phyloP scores from a whole-genome alignment of 2,329 filamentous ascomycete genomes.

The Fusarium veterinarium region DNA sequence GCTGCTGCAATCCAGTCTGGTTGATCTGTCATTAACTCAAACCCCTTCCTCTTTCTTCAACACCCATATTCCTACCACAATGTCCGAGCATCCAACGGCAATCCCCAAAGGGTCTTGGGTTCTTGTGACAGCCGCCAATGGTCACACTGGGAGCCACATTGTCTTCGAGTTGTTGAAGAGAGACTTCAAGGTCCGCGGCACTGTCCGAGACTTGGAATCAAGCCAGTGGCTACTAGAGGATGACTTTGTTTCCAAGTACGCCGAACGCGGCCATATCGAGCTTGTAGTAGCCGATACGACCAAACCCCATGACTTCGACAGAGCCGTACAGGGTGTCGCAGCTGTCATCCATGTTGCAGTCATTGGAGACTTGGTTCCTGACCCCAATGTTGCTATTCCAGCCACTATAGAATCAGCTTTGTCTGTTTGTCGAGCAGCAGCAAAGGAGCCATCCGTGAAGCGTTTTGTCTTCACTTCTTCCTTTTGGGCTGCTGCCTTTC shows the following conservation, averaged over 20 bases:
- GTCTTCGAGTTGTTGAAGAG: conserved; percentile 25
- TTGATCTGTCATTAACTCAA: fast-evolving
- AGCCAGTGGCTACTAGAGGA: conserved; percentile 29
- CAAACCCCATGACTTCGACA: conserved; percentile 24
- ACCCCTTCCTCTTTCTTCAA: fast-evolving
- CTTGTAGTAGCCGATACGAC: conserved; percentile 26
- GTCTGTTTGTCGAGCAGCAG: conserved; percentile 25
- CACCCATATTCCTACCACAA: background rate
- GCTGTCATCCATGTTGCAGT: conserved; percentile 34
- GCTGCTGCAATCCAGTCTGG: background rate
- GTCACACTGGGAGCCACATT: conserved; percentile 29
- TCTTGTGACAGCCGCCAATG: conserved; percentile 32
- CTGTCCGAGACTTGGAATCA: conserved; percentile 19
- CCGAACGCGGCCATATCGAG: conserved; percentile 10
- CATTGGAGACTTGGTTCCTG: conserved; percentile 17
- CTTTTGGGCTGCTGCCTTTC: conserved; percentile 31
- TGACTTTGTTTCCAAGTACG: background rate
- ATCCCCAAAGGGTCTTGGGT: conserved; percentile 31
- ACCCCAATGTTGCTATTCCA: conserved; percentile 30
- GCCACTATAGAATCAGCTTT: conserved; percentile 20
- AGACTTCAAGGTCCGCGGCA: conserved; percentile 36
- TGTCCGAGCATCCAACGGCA: background rate
- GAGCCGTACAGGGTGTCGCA: conserved; percentile 19
- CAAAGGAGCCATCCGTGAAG: conserved; percentile 16
- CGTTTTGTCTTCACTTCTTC: conserved; percentile 34